phyloP scores from a whole-genome alignment of 768 basidiomycete species.

The Tubosaeta sp. region DNA sequence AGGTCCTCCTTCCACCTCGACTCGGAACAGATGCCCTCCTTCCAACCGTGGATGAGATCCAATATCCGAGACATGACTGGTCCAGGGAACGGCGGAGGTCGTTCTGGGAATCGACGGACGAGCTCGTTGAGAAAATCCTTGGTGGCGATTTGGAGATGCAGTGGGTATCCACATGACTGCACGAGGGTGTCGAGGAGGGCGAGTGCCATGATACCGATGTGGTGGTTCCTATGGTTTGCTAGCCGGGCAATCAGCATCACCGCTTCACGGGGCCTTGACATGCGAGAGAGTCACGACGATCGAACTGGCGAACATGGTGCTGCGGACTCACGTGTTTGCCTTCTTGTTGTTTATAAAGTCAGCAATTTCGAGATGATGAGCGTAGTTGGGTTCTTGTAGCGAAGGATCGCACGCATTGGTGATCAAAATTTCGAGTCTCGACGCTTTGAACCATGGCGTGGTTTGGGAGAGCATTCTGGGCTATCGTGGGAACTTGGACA shows the following conservation, averaged over 20 bases:
- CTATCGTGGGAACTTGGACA: too few species aligned
- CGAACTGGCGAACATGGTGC: background rate
- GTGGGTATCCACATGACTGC: conserved; percentile 93
- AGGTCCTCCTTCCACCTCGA: conserved; percentile 95
- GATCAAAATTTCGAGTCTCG: conserved; percentile 66
- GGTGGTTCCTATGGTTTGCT: conserved; percentile 90
- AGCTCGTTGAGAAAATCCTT: conserved; percentile 99
- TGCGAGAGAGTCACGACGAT: background rate
- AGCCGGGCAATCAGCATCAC: conserved; percentile 79
- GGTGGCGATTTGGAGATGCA: conserved; percentile 94
- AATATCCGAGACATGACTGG: conserved; percentile 94
- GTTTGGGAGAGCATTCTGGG: conserved; percentile 47
- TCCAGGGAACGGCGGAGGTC: conserved; percentile 91
- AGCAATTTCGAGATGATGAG: conserved; percentile 87
- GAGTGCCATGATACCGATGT: conserved; percentile 83
- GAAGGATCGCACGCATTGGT: conserved; percentile 85
- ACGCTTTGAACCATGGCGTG: conserved; percentile 50
- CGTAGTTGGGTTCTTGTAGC: conserved; percentile 86
- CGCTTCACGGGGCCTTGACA: conserved; percentile 79
- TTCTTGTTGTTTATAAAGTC: conserved; percentile 94
- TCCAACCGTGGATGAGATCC: conserved; percentile 91
- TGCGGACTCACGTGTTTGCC: conserved; percentile 77
- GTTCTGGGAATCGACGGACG: conserved; percentile 95
- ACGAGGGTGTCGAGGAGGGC: conserved; percentile 88
- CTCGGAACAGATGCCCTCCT: conserved; percentile 83